Evolutionary conservation across 305 asterid genomes (phyloP), one percentile per base, ranked within the genome.

Genomic region (Lippia alba): DNA sequence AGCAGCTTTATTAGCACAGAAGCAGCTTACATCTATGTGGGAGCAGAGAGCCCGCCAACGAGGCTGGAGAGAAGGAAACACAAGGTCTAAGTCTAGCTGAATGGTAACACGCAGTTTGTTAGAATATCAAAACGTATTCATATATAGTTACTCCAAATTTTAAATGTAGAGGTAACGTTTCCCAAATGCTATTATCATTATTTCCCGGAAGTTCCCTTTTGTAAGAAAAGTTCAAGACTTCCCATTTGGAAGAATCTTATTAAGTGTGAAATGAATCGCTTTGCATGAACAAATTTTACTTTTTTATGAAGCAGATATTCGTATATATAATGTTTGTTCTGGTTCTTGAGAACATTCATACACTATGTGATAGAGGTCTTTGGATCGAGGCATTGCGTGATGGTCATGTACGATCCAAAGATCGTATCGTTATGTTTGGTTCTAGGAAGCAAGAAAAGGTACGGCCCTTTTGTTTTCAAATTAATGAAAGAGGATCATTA

Each of bases 1-100:
- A 76, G 88, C 83, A 34, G 76, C 86, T 76, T 75, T 94, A 72
- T 69, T 75, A 64, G 80, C 84, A 24, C 98, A 94, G 86, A 87
- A 84, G 78, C 89, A 83, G 78, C 73, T 87, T 64, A 89, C 96
- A 7, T 83, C 91, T 61, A 69, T 73, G 76, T 93, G 98, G 98
- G 95, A 87, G 85, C 74, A 59, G 79, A 83, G 98, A 76, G 98
- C 98, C 0, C 94, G 94, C 3, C 89, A 91, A 77, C 86, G 73
- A 77, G 97, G 98, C 67, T 91, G 98, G 98, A 91, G 77, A 79
- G 96, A 82, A 81, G 90, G 95, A 48, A 69, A 64, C 12, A 65
- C 79, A 45, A 85, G 62, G 77, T 80, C 90, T 87, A 60, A 34
- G 70, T 83, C 65, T 80, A 83, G 66, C 32, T 61, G 24, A 82